Percentiles rank a stretch among this genome's conserved stretches.
These are phyloP conservation scores for Lactarius akahatsu DNA, from an alignment of 768 basidiomycete genomes.

Conservation along the genomic window DNA sequence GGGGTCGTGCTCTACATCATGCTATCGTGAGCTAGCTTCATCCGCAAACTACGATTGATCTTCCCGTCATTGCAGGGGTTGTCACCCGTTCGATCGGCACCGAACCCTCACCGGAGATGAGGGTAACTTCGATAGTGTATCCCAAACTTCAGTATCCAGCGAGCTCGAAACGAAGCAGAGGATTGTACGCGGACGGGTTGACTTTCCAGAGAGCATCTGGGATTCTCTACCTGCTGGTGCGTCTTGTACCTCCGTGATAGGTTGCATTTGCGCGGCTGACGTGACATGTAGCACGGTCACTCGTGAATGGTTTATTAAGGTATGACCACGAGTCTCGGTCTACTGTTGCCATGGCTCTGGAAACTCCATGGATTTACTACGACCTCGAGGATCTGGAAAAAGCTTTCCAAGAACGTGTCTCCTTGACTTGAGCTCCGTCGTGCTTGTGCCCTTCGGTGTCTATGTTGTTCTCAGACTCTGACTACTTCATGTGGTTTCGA, in stretches of 20 bases:
- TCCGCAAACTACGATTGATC: not conserved
- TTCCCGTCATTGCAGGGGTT: slow-evolving; percentile 10
- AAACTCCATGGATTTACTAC: slow-evolving; percentile 62
- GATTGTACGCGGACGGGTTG: slow-evolving; percentile 49
- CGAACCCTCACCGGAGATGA: not conserved
- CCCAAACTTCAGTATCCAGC: slow-evolving; percentile 46
- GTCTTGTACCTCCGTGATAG: slow-evolving; percentile 26
- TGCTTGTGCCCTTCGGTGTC: not conserved
- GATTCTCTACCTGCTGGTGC: slow-evolving; percentile 55
- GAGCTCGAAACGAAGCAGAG: slow-evolving; percentile 66
- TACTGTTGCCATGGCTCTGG: slow-evolving; percentile 60
- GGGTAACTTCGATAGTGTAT: slow-evolving; percentile 27
- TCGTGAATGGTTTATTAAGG: slow-evolving; percentile 62
- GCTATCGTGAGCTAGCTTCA: slow-evolving; percentile 59
- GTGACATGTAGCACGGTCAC: slow-evolving; percentile 48
- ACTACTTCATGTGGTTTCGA: slow-evolving; percentile 12
- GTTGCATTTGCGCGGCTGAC: slow-evolving; percentile 5
- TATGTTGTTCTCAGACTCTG: not conserved
- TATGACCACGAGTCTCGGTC: slow-evolving; percentile 57
- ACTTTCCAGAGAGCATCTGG: slow-evolving; percentile 61
- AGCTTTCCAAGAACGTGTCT: slow-evolving; percentile 59
- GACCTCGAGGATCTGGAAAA: slow-evolving; percentile 61
- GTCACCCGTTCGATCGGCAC: slow-evolving; percentile 26
- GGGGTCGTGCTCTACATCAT: slow-evolving; percentile 82
- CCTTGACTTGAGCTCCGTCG: slow-evolving; percentile 15